Evolutionary conservation across 352 stramenopile species (phyloP), one percentile per base, ranked within the genome.

Genomic region (Pythium aphanidermatum): DNA sequence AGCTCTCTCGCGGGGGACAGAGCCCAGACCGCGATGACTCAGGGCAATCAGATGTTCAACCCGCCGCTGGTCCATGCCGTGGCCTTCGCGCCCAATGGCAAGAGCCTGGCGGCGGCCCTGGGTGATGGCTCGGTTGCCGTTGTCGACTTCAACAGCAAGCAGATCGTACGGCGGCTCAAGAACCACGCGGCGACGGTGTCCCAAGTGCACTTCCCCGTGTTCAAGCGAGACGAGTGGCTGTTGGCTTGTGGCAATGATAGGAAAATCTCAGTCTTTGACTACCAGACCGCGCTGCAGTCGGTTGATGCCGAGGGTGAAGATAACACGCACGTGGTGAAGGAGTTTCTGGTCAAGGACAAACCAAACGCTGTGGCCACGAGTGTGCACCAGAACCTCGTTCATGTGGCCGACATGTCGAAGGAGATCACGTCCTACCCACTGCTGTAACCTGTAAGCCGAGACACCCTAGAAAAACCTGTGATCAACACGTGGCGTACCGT

Each of bases 21-120:
- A 28, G 37, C 24, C 26, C 21, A 23, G 21, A 50, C 19, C 8
- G 26, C 19, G 11, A 6, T 12, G 26, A 20, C 14, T 29, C n/a
- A n/a, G n/a, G n/a, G n/a, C n/a, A n/a, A 68, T 26, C 77, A 84
- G 58, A 67, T 87, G 49, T 85, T 83, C 43, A 90, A 90, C 43
- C 78, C 78, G 14, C 78, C 78, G 24, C 65, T 90, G 16, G 75
- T 90, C 43, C 68, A 90, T 46, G 63, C 70, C 20, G 39, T 90
- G 28, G 70, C 63, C 23, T 90, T 87, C 31, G 68, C 73, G 17
- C 31, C 70, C 7, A 79, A 82, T 27, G 78, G 78, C 9, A 79
- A 75, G 51, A 80, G 69, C 10, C 67, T 87, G 28, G 78, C 62
- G 3, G 73, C 73, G n/a, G 78, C 66, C 14, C 58, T 90, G 1